Evolutionary conservation across 1,284 basidiomycete species (phyloP).

Genomic region (Porogramme epimiltina): DNA sequence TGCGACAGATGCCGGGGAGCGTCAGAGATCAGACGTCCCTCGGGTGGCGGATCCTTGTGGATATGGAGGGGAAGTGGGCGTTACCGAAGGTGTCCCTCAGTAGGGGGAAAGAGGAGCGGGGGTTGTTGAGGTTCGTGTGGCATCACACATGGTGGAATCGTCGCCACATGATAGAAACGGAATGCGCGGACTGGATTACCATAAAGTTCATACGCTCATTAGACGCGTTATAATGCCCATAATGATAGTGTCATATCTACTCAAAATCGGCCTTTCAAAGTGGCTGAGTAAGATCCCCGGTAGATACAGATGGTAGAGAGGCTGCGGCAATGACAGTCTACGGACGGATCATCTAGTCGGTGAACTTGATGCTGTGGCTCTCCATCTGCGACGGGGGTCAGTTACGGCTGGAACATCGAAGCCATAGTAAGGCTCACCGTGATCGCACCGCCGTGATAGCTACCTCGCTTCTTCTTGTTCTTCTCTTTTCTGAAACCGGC

Average conservation of each 20-base stretch:
- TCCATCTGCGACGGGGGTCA: constrained; percentile 54
- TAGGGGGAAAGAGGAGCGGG: too few relatives aligned
- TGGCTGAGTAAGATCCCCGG: too few relatives aligned
- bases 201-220: constrained; percentile 50
- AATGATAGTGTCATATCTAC: background rate
- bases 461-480: constrained; percentile 98
- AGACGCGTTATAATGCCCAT: constrained; percentile 35
- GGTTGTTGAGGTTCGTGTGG: constrained; percentile 1
- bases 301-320: too few relatives aligned
- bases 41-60: constrained; percentile 32
- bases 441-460: constrained; percentile 90
- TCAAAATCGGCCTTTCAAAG: too few relatives aligned
- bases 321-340: too few relatives aligned
- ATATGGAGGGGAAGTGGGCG: constrained; percentile 45
- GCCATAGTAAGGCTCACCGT: constrained; percentile 60
- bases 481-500: constrained; percentile 98
- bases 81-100: constrained; percentile 45
- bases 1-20: constrained; percentile 40
- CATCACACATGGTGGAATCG: constrained; percentile 5
- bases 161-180: background rate
- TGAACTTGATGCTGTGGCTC: constrained; percentile 86
- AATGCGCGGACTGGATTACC: constrained; percentile 42
- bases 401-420: background rate
- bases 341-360: too few relatives aligned
- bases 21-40: constrained; percentile 7